Evolutionary conservation across 805 yeast genomes (phyloP).

Genomic region (Yarrowia hollandica): DNA sequence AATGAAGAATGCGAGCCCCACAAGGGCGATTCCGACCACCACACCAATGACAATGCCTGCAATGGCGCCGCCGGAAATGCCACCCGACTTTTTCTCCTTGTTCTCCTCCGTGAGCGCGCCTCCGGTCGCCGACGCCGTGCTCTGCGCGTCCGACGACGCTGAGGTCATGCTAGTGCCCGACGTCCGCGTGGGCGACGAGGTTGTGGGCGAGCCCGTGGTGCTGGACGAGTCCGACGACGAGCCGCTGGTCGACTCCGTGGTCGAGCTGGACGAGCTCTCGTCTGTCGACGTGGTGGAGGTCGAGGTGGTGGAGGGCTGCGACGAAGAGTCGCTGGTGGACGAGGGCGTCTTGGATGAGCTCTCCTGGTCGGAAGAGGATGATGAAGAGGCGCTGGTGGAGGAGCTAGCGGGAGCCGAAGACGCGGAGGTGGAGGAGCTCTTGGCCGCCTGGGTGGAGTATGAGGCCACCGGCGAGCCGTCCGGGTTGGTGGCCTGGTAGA

Average conservation of each 20-base stretch:
- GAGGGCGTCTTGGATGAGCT: conserved; percentile 29
- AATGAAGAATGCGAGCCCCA: conserved; percentile 47
- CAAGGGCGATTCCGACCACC: conserved; percentile 47
- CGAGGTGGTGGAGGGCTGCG: conserved; percentile 30
- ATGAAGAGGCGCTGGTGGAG: conserved; percentile 26
- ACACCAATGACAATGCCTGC: conserved; percentile 64
- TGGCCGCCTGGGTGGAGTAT: not conserved
- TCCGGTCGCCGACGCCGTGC: conserved; percentile 32
- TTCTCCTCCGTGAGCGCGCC: conserved; percentile 37
- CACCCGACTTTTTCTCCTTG: conserved; percentile 34
- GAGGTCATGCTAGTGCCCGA: conserved; percentile 11
- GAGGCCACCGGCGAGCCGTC: conserved; percentile 17
- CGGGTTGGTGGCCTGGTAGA: conserved; percentile 30
- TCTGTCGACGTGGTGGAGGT: conserved; percentile 6
- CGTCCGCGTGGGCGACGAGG: conserved; percentile 28
- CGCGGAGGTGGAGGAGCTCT: conserved; percentile 31
- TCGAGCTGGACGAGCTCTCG: not conserved
- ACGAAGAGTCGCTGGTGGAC: conserved; percentile 30
- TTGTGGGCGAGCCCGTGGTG: conserved; percentile 16
- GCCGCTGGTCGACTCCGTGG: not conserved
- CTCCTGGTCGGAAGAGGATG: conserved; percentile 9
- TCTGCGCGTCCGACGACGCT: conserved; percentile 10
- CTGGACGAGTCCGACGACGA: conserved; percentile 26
- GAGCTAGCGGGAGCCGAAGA: conserved; percentile 30
- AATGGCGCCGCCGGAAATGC: conserved; percentile 51